Evolutionary conservation across 345 rosid genomes (phyloP), one percentile per base, ranked within the genome.

Genomic region (Ceriops tagal): DNA sequence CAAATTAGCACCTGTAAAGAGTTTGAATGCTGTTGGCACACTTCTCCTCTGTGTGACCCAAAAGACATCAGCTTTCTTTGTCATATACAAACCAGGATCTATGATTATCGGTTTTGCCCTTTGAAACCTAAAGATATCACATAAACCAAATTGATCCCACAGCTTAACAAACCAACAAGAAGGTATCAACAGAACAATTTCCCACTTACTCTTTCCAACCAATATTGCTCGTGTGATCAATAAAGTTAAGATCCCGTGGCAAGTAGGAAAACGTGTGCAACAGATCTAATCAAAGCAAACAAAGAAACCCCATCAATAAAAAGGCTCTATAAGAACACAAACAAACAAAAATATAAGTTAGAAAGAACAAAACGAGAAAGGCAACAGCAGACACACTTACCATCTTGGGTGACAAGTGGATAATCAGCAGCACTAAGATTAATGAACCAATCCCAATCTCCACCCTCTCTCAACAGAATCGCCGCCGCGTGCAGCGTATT

Each of bases 181-280:
- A 35, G 65, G 61, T 31, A 22, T 60, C 4, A 65, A 21, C 10
- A 59, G 19, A 62, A 75, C 21, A 58, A 56, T 24, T 39, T 65
- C 59, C 31, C 67, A 80, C 99, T 95, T 75, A 95, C 99, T 88
- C 99, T 86, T 95, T 95, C 99, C 99, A 95, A 22, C 99, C 99
- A 84, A 95, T 95, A 71, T 90, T 77, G 68, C 99, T 95, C 4
- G 99, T 95, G 72, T 95, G 99, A 85, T 95, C 99, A 59, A 95
- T 95, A 88, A 95, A 95, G 72, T 95, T 95, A 62, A 95, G 93
- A 82, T 90, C 96, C 74, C 98, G 79, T 47, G 99, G 96, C 76
- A 95, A 66, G 73, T 84, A 85, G 22, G 98, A 92, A 75, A 95
- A 95, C n/a, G 92, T 85, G 69, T 95, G 97, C 83, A 95, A 79